Evolutionary conservation across 257 asterid species (phyloP), one percentile per base, ranked within the genome.

Genomic region (Nicotiana benthamiana): DNA sequence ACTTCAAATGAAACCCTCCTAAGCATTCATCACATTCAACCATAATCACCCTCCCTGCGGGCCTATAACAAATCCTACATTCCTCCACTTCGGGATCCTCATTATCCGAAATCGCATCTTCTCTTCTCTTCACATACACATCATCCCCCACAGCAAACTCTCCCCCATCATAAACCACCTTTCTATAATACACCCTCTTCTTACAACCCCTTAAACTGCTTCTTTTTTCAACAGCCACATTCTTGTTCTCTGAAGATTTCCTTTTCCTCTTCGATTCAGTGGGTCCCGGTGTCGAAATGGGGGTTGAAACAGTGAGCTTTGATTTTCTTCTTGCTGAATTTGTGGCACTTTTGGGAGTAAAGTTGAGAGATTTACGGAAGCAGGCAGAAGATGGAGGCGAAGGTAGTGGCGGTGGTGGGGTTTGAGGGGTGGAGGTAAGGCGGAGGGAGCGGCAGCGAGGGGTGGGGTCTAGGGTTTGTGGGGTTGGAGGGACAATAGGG

Each of bases 11-110:
- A 88, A 91, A 93, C 36, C 99, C 99, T 86, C 92, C 93, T 89
- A 95, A 90, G 81, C 99, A 95, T 76, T 92, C 97, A 79, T 93
- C 99, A 80, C 98, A 95, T 85, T 95, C 99, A 57, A 93, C 88
- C 98, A 93, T 89, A 74, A 93, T 68, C 43, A 82, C 85, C 75
- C 26, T 88, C 64, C 97, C 97, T 62, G 92, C 87, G 28, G 92
- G 89, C 90, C 85, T 93, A 60, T 92, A 92, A 76, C 99, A 93
- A 67, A 93, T 88, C 83, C 93, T 83, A 79, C 99, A 95, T 84
- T 93, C 99, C 89, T 95, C 99, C 68, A 81, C 88, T 67, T 84
- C 97, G 12, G 92, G 97, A 16, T 91, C 93, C 77, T 93, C 97
- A 13, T 88, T 75, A 24, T 95, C 98, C 1, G 93, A 91, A 77